phyloP scores from a whole-genome alignment of 768 basidiomycete genomes.

The Basidioascus undulatus region DNA sequence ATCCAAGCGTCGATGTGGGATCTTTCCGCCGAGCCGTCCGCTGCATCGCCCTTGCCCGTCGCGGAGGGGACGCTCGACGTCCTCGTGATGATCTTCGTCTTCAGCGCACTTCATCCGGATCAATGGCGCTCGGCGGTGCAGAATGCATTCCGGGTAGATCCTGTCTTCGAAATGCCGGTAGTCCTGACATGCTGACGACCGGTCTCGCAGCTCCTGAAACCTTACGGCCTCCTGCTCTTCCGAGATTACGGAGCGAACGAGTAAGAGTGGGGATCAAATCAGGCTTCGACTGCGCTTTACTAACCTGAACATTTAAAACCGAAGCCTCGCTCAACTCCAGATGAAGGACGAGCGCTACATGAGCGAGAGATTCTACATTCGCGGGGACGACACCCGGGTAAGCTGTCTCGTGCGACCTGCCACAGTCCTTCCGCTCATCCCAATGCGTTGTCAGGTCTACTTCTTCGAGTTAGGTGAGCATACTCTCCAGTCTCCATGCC shows the following conservation, averaged over 20 bases:
- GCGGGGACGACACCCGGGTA: slow-evolving; percentile 91
- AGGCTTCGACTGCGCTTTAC: too few species aligned
- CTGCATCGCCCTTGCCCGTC: slow-evolving; percentile 35
- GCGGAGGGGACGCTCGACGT: slow-evolving; percentile 55
- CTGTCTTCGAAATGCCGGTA: neutral
- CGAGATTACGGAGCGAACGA: slow-evolving; percentile 92
- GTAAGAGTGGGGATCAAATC: too few species aligned
- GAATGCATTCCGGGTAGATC: slow-evolving; percentile 47
- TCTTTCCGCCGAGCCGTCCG: slow-evolving; percentile 32
- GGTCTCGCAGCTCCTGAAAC: slow-evolving; percentile 52
- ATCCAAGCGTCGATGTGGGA: slow-evolving; percentile 79
- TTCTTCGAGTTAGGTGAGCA: slow-evolving; percentile 65
- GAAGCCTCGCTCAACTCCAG: slow-evolving; percentile 72
- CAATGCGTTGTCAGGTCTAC: too few species aligned
- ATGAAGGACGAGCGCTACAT: slow-evolving; percentile 61
- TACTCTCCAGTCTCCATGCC: too few species aligned
- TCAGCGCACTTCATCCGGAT: slow-evolving; percentile 74
- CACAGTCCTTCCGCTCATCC: too few species aligned
- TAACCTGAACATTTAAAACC: too few species aligned
- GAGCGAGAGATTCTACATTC: slow-evolving; percentile 82
- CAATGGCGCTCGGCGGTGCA: slow-evolving; percentile 69
- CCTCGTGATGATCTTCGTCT: slow-evolving; percentile 72
- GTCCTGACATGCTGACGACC: neutral
- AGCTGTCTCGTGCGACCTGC: too few species aligned
- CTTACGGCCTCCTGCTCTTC: slow-evolving; percentile 56